Evolutionary conservation across 179 eudicot species (phyloP).

Genomic region (Spinacia oleracea): DNA sequence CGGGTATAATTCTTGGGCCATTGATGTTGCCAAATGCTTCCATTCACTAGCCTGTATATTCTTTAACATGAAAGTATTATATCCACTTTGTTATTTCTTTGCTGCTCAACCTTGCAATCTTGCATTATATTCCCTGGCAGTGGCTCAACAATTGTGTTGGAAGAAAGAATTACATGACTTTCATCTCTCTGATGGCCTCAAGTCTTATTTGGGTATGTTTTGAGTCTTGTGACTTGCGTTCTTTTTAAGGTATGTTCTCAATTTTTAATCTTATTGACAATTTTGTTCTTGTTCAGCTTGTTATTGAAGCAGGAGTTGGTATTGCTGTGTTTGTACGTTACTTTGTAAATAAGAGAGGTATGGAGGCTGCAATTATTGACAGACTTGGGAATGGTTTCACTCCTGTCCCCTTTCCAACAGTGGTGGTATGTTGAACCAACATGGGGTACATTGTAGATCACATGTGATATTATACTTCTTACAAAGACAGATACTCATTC

Average conservation of each 20-base stretch:
- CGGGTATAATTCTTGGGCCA: constrained; percentile 51
- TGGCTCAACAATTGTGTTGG: constrained; percentile 99
- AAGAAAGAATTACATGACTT: constrained; percentile 76
- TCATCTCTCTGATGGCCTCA: constrained; percentile 82
- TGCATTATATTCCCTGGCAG: constrained; percentile 50
- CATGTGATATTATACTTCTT: constrained; percentile 9
- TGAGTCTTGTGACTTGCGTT: constrained; percentile 16
- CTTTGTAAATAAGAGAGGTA: constrained; percentile 69
- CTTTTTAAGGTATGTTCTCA: not conserved
- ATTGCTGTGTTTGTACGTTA: constrained; percentile 87
- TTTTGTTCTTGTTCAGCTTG: constrained; percentile 50
- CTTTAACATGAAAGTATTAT: not conserved
- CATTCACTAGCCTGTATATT: not conserved
- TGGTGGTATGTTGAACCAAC: constrained; percentile 64
- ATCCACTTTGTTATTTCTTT: constrained; percentile 2
- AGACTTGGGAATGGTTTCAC: constrained; percentile 97
- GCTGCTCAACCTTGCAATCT: constrained; percentile 18
- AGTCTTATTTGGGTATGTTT: constrained; percentile 88
- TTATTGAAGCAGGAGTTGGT: constrained; percentile 85
- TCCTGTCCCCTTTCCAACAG: constrained; percentile 90
- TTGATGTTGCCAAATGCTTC: not conserved
- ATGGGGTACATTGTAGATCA: constrained; percentile 14
- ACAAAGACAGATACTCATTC: constrained; percentile 5
- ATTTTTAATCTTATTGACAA: constrained; percentile 29
- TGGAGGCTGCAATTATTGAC: constrained; percentile 81